Evolutionary conservation across 352 stramenopile species (phyloP).

Genomic region (Globisporangium okanoganense): DNA sequence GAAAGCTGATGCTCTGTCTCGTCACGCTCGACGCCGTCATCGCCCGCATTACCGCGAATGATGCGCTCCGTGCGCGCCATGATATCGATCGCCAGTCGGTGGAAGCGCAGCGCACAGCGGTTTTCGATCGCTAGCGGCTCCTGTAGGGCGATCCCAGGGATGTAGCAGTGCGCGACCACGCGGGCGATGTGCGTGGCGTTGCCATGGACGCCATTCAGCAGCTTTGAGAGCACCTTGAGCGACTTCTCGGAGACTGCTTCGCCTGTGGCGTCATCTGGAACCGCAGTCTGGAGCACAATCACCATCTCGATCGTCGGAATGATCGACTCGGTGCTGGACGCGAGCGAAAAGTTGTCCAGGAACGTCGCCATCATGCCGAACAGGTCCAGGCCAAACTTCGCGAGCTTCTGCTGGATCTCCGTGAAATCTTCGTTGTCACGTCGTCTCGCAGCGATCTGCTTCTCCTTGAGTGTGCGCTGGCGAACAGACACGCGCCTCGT

Average conservation of each 20-base stretch:
- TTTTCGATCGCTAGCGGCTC: constrained; percentile 53
- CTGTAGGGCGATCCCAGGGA: constrained; percentile 65
- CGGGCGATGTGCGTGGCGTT: constrained; percentile 48
- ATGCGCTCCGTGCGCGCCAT: constrained; percentile 35
- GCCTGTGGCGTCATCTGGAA: constrained; percentile 36
- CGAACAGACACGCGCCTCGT: constrained; percentile 6
- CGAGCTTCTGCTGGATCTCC: constrained; percentile 30
- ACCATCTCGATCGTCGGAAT: constrained; percentile 66
- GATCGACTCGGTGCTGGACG: constrained; percentile 67
- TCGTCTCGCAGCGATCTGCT: constrained; percentile 12
- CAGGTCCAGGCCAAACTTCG: constrained; percentile 50
- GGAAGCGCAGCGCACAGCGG: constrained; percentile 51
- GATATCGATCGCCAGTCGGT: constrained; percentile 57
- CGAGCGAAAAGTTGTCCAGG: constrained; percentile 54
- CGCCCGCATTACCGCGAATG: constrained; percentile 6
- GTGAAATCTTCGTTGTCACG: constrained; percentile 21
- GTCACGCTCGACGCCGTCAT: constrained; percentile 29
- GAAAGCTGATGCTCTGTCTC: constrained; percentile 32
- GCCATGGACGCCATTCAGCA: constrained; percentile 53
- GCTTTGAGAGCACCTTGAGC: constrained; percentile 35
- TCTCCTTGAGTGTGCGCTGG: constrained; percentile 13
- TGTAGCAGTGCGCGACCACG: constrained; percentile 67
- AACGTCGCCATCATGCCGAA: constrained; percentile 60
- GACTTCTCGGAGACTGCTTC: constrained; percentile 33
- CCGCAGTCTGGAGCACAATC: constrained; percentile 54